Evolutionary conservation across 108 stramenopile species (phyloP).

Genomic region (Pseudonitzschia multiseries): DNA sequence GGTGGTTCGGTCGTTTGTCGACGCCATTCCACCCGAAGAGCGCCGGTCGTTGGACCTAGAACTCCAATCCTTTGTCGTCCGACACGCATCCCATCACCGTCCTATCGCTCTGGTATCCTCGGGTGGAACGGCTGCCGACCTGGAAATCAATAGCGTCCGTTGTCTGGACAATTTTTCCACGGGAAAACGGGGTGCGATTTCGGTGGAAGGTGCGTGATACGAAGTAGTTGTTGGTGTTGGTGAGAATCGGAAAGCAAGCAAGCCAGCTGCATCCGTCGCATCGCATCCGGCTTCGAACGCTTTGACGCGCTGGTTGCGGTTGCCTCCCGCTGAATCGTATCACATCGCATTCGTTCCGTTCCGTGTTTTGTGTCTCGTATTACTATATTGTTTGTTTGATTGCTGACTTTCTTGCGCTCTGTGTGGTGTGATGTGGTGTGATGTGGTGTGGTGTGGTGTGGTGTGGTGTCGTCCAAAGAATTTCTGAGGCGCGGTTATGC

Average conservation of each 20-base stretch:
- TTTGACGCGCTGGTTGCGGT: too few species aligned
- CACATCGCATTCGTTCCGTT: too few species aligned
- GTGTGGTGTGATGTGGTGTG: too few species aligned
- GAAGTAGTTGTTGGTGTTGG: neutral
- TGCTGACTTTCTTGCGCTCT: too few species aligned
- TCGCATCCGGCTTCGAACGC: too few species aligned
- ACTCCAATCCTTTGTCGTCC: conserved; percentile 53
- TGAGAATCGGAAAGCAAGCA: too few species aligned
- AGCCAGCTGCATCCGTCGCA: too few species aligned
- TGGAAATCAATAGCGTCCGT: conserved; percentile 88
- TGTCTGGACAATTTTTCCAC: conserved; percentile 96
- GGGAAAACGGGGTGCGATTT: conserved; percentile 85
- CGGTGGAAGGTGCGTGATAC: conserved; percentile 60
- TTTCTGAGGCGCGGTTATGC: conserved; percentile 88
- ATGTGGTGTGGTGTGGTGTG: too few species aligned
- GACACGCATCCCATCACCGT: conserved; percentile 66
- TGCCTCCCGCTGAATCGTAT: too few species aligned
- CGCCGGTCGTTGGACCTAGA: conserved; percentile 20
- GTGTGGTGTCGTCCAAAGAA: too few species aligned
- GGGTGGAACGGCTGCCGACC: conserved; percentile 83
- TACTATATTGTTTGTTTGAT: too few species aligned
- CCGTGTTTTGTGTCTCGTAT: too few species aligned
- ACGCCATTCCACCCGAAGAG: conserved; percentile 20
- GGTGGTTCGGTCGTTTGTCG: conserved; percentile 15
- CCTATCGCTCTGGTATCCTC: conserved; percentile 88